Evolutionary conservation across 1,284 basidiomycete species (phyloP).

Genomic region (Ceratobasidium sp.): DNA sequence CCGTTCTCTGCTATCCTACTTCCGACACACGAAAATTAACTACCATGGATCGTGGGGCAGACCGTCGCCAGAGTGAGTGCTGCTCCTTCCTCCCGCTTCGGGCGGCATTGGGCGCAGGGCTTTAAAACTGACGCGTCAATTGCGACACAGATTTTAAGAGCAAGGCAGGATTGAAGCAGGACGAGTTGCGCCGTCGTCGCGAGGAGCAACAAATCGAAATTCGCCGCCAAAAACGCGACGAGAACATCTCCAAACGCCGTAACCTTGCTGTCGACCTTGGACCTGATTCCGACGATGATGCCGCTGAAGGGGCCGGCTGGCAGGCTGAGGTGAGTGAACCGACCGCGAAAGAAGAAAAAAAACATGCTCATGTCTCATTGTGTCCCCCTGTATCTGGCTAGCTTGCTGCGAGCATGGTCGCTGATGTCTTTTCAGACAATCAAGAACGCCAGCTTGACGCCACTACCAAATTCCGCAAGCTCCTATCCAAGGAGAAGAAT

Average conservation of each 20-base stretch:
- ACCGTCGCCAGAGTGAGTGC: slow-evolving; percentile 30
- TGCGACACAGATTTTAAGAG: slow-evolving; percentile 66
- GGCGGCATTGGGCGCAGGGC: slow-evolving; percentile 25
- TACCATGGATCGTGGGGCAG: slow-evolving; percentile 23
- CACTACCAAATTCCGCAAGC: slow-evolving; percentile 91
- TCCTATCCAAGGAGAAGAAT: slow-evolving; percentile 99
- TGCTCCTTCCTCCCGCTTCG: background rate
- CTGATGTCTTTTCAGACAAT: slow-evolving; percentile 91
- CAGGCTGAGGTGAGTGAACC: slow-evolving; percentile 70
- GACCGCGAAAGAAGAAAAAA: slow-evolving; percentile 12
- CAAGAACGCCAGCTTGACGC: slow-evolving; percentile 75
- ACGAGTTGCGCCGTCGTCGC: slow-evolving; percentile 89
- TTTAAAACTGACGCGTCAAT: slow-evolving; percentile 37
- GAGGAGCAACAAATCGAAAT: slow-evolving; percentile 99
- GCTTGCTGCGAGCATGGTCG: slow-evolving; percentile 92
- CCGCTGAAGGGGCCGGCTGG: slow-evolving; percentile 67
- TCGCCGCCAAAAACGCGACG: slow-evolving; percentile 93
- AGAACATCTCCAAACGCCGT: slow-evolving; percentile 94
- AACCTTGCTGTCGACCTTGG: slow-evolving; percentile 81
- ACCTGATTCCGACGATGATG: slow-evolving; percentile 87
- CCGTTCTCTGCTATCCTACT: slow-evolving; percentile 2
- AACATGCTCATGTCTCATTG: slow-evolving; percentile 37
- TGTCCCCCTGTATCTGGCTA: slow-evolving; percentile 48
- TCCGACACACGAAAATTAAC: background rate
- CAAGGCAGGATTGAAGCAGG: slow-evolving; percentile 83